Evolutionary conservation across 192 early-diverging fungal genomes (phyloP).

Genomic region (Rhizoclosmatium globosum): DNA sequence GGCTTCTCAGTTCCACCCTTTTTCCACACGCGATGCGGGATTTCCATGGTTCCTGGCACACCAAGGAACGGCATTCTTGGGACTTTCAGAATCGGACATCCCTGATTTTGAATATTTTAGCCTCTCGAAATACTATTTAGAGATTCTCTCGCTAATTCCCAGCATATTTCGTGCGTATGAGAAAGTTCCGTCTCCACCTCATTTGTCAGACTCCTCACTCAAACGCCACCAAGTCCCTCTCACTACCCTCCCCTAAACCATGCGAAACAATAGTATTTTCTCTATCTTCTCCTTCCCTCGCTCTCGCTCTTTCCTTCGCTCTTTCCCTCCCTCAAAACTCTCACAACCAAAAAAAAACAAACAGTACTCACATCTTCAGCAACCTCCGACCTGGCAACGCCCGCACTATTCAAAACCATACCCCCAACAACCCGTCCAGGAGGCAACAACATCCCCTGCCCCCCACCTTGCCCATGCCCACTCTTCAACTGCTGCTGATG

Average conservation of each 20-base stretch:
- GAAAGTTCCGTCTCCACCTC: too few species aligned
- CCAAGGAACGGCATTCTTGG: slow-evolving; percentile 34
- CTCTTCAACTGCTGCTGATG: not conserved
- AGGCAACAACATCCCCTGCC: slow-evolving; percentile 21
- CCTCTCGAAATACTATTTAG: not conserved
- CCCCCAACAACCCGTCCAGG: slow-evolving; percentile 36
- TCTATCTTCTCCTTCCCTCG: too few species aligned
- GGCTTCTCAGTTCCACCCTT: slow-evolving; percentile 42
- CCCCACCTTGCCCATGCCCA: not conserved
- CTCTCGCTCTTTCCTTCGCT: too few species aligned
- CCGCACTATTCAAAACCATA: slow-evolving; percentile 22
- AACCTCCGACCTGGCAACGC: slow-evolving; percentile 26
- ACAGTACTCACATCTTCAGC: slow-evolving; percentile 23
- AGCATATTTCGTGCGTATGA: too few species aligned
- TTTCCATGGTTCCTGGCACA: slow-evolving; percentile 40
- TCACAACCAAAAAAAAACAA: not conserved
- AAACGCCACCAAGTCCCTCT: too few species aligned
- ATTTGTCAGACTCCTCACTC: too few species aligned
- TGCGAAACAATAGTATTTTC: too few species aligned
- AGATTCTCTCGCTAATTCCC: too few species aligned
- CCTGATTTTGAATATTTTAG: not conserved
- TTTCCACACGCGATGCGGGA: slow-evolving; percentile 49
- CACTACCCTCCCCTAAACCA: too few species aligned
- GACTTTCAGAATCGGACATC: slow-evolving; percentile 37
- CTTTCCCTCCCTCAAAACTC: not conserved